Conservation (phyloP, 805 yeast genomes). For the Kluyveromyces siamensis region DNA sequence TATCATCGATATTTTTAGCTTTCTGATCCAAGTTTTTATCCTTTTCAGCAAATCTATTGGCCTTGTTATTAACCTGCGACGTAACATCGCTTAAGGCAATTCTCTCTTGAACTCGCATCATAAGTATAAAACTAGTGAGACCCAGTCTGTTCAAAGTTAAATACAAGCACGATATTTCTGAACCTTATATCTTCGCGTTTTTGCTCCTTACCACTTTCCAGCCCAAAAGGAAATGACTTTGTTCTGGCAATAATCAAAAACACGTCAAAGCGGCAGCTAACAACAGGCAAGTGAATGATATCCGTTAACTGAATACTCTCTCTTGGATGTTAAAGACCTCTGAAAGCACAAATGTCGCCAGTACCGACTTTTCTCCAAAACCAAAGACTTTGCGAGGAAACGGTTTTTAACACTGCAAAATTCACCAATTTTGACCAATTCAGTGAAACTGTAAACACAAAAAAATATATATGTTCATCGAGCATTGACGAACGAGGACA, state of each 20-base stretch:
- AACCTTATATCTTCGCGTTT: not conserved
- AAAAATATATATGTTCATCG: not conserved
- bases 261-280: not conserved
- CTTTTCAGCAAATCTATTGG: constrained; percentile 5
- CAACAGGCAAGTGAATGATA: not conserved
- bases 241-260: not conserved
- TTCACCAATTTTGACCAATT: not conserved
- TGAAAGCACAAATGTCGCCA: not conserved
- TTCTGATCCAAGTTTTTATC: constrained; percentile 1
- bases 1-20: not conserved
- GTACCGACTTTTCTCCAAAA: not conserved
- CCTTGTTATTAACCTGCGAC: constrained; percentile 16
- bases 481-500: not conserved
- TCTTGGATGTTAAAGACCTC: not conserved
- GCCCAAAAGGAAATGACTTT: not conserved
- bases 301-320: not conserved
- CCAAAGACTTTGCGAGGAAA: not conserved
- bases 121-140: not conserved
- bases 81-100: constrained; percentile 28
- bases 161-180: not conserved
- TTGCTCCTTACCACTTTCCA: not conserved
- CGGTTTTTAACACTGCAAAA: not conserved
- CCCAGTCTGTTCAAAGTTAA: too few relatives aligned
- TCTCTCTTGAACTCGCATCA: constrained; percentile 10
- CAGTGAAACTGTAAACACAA: not conserved